phyloP scores from a whole-genome alignment of 1,284 basidiomycete genomes.

The Baeospora myosura region DNA sequence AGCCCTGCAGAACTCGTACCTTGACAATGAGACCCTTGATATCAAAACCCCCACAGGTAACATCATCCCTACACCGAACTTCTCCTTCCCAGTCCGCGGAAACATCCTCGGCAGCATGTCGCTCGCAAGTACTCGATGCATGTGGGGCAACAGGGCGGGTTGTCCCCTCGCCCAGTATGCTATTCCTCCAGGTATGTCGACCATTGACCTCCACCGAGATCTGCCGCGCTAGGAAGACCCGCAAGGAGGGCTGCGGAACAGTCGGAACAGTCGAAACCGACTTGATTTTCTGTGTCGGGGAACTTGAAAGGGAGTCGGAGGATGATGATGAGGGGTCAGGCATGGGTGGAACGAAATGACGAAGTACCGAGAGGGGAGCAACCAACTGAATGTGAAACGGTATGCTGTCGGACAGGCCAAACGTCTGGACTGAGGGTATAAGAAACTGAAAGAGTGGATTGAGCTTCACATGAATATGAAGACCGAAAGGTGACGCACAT shows the following conservation, averaged over 20 bases:
- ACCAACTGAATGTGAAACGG: slow-evolving; percentile 34
- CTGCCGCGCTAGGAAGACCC: slow-evolving; percentile 28
- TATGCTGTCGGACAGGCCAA: slow-evolving; percentile 26
- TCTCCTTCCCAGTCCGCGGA: slow-evolving; percentile 34
- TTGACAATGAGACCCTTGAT: slow-evolving; percentile 27
- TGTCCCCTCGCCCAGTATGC: slow-evolving; percentile 25
- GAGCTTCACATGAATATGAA: neutral
- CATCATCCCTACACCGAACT: slow-evolving; percentile 25
- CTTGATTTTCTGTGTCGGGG: slow-evolving; percentile 5
- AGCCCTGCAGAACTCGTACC: too few relatives aligned
- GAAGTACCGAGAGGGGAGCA: slow-evolving; percentile 25
- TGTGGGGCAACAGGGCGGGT: slow-evolving; percentile 24
- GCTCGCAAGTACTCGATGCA: neutral
- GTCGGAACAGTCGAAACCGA: slow-evolving; percentile 9
- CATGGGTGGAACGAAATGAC: slow-evolving; percentile 22
- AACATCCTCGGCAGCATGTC: slow-evolving; percentile 15
- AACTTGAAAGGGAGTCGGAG: slow-evolving; percentile 4
- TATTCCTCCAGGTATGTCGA: slow-evolving; percentile 23
- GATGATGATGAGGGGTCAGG: slow-evolving; percentile 11
- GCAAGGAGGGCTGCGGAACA: slow-evolving; percentile 16
- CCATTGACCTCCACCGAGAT: slow-evolving; percentile 28
- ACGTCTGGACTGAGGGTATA: slow-evolving; percentile 30
- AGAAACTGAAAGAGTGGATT: slow-evolving; percentile 16
- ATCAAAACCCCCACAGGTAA: slow-evolving; percentile 28
- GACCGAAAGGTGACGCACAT: slow-evolving; percentile 29